Conservation (phyloP, 768 basidiomycete genomes). For the Pulveroboletus sp. region DNA sequence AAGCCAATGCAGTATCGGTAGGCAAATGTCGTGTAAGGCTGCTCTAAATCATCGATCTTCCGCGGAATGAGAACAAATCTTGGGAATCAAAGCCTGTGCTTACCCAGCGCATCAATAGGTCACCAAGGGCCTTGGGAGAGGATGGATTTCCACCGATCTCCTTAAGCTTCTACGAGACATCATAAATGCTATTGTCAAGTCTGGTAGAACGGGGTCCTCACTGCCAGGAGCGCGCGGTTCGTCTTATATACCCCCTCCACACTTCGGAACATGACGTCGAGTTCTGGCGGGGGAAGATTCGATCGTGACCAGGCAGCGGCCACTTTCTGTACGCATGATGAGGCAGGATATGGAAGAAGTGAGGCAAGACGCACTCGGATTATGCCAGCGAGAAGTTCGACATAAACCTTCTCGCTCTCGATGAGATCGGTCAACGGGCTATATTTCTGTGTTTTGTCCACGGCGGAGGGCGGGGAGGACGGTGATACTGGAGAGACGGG, state of each 20-base stretch:
- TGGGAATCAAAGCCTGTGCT: conserved; percentile 26
- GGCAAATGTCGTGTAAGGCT: conserved; percentile 80
- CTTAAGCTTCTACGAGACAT: conserved; percentile 69
- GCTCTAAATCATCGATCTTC: conserved; percentile 88
- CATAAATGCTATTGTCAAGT: conserved; percentile 3
- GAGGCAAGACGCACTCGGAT: conserved; percentile 66
- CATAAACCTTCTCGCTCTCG: conserved; percentile 89
- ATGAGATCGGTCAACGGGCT: conserved; percentile 92
- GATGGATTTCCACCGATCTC: conserved; percentile 91
- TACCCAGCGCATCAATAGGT: conserved; percentile 97
- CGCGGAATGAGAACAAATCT: conserved; percentile 14
- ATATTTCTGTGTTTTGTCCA: conserved; percentile 52
- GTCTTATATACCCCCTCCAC: conserved; percentile 92
- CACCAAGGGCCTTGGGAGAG: conserved; percentile 90
- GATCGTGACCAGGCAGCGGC: conserved; percentile 96
- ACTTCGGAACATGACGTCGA: conserved; percentile 92
- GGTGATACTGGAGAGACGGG: conserved; percentile 20
- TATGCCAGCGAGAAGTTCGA: conserved; percentile 82
- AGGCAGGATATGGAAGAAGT: conserved; percentile 2
- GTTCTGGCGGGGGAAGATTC: conserved; percentile 87
- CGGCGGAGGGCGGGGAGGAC: conserved; percentile 27
- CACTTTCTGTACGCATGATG: conserved; percentile 61
- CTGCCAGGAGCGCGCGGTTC: conserved; percentile 74
- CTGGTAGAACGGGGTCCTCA: conserved; percentile 25
- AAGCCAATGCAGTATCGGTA: conserved; percentile 70